Evolutionary conservation across 2,329 filamentous ascomycete species (phyloP).

Genomic region (Alternaria sp.): DNA sequence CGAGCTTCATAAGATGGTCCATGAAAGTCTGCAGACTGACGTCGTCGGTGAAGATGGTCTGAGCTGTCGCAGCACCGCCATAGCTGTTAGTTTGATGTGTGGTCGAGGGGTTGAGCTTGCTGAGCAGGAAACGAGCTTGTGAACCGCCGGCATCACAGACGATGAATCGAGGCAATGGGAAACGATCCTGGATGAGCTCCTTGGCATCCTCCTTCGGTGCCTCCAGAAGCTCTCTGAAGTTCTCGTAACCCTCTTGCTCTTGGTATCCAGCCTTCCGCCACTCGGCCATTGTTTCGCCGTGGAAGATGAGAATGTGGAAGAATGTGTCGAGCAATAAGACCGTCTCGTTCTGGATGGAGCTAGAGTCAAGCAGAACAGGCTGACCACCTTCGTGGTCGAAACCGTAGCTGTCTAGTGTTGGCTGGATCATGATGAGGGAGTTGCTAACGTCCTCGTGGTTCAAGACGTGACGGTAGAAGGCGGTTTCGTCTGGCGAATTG

Average conservation of each 20-base stretch:
- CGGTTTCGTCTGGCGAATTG: conserved; percentile 97
- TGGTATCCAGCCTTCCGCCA: conserved; percentile 99
- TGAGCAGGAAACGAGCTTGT: conserved; percentile 94
- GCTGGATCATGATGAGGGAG: conserved; percentile 98
- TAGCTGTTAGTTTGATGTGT: conserved; percentile 94
- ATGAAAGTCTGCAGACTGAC: conserved; percentile 98
- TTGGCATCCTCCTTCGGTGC: conserved; percentile 96
- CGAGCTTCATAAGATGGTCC: conserved; percentile 96
- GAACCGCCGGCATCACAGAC: conserved; percentile 98
- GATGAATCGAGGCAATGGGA: conserved; percentile 97
- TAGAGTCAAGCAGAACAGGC: conserved; percentile 94
- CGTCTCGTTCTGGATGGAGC: conserved; percentile 92
- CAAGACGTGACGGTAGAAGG: conserved; percentile 96
- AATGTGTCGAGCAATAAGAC: conserved; percentile 96
- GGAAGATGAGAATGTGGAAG: conserved; percentile 99
- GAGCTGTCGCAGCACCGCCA: conserved; percentile 85
- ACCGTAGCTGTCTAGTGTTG: conserved; percentile 94
- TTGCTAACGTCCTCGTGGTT: conserved; percentile 98
- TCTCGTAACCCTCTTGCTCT: conserved; percentile 97
- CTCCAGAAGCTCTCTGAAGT: conserved; percentile 86
- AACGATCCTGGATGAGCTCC: conserved; percentile 96
- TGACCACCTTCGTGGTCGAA: conserved; percentile 93
- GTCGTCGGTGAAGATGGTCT: conserved; percentile 99
- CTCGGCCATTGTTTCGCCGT: conserved; percentile 95
- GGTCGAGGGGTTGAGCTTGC: conserved; percentile 96